A percentile compares a stretch with the other conserved stretches of the same genome.
Evolutionary conservation across 257 asterid genomes (phyloP).

Genomic region (Schizonepeta tenuifolia): DNA sequence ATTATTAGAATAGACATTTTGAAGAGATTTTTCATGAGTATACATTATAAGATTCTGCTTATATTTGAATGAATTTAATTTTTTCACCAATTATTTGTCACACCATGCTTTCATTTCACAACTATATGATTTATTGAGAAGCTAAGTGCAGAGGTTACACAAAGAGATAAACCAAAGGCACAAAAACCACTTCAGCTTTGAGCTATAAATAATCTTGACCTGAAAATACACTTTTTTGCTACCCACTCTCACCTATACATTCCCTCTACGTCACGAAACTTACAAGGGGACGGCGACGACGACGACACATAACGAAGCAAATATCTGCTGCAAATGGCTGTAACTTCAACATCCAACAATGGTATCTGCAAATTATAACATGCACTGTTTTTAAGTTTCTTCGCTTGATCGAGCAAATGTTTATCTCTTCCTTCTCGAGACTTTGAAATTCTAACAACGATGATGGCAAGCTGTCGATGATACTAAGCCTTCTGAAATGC

Average conservation of each 20-base stretch:
- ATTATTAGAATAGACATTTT: not conserved
- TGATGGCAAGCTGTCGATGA: not conserved
- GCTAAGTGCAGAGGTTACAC: constrained; percentile 33
- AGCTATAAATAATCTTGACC: constrained; percentile 38
- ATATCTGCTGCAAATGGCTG: constrained; percentile 22
- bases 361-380: constrained; percentile 18
- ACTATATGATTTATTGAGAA: constrained; percentile 34
- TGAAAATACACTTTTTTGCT: constrained; percentile 36
- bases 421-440: not conserved
- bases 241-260: constrained; percentile 61
- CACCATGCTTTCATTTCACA: constrained; percentile 4
- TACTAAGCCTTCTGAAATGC: constrained; percentile 65
- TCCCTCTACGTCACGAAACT: constrained; percentile 46
- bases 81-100: not conserved
- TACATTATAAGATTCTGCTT: not conserved
- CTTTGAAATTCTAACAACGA: not conserved
- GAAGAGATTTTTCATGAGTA: not conserved
- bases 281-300: constrained; percentile 18
- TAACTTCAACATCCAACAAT: constrained; percentile 27
- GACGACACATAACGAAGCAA: constrained; percentile 30
- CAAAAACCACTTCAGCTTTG: constrained; percentile 48
- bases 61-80: not conserved
- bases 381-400: not conserved
- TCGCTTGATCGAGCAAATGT: not conserved
- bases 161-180: constrained; percentile 27